Evolutionary conservation across 1,284 basidiomycete genomes (phyloP).

Genomic region (Cystobasidium slooffiae): DNA sequence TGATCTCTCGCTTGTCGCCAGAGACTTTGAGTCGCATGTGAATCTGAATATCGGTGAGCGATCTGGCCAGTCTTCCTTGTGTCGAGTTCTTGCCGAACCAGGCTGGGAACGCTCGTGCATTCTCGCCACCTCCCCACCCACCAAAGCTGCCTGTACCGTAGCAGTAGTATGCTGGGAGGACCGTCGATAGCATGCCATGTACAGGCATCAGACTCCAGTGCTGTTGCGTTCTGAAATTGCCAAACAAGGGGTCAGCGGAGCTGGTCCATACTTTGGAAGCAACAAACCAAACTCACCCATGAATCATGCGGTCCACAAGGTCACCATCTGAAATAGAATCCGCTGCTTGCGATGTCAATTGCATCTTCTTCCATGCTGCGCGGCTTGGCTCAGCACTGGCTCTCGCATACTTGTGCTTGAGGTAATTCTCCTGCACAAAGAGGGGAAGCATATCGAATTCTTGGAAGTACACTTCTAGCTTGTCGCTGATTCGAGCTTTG

Average conservation of each 20-base stretch:
- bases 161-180: constrained; percentile 78
- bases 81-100: constrained; percentile 99
- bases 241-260: neutral
- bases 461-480: constrained; percentile 96
- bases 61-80: constrained; percentile 76
- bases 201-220: constrained; percentile 95
- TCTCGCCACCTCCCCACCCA: constrained; percentile 64
- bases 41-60: constrained; percentile 87
- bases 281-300: constrained; percentile 66
- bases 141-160: constrained; percentile 71
- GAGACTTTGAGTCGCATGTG: constrained; percentile 93
- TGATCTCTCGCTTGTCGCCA: constrained; percentile 83
- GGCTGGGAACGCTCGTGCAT: constrained; percentile 70
- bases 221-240: constrained; percentile 73
- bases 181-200: constrained; percentile 86
- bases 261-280: neutral
- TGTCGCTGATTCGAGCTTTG: constrained; percentile 81
- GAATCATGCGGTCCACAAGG: constrained; percentile 90
- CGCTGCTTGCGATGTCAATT: constrained; percentile 72
- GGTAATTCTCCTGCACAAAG: constrained; percentile 95
- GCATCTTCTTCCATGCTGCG: constrained; percentile 70
- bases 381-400: constrained; percentile 61
- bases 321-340: constrained; percentile 93
- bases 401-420: constrained; percentile 76
- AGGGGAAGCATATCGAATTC: constrained; percentile 91